A percentile compares a stretch with the other conserved stretches of the same genome.
Conservation (phyloP, 768 basidiomycete genomes). For the Ramaria sp. region DNA sequence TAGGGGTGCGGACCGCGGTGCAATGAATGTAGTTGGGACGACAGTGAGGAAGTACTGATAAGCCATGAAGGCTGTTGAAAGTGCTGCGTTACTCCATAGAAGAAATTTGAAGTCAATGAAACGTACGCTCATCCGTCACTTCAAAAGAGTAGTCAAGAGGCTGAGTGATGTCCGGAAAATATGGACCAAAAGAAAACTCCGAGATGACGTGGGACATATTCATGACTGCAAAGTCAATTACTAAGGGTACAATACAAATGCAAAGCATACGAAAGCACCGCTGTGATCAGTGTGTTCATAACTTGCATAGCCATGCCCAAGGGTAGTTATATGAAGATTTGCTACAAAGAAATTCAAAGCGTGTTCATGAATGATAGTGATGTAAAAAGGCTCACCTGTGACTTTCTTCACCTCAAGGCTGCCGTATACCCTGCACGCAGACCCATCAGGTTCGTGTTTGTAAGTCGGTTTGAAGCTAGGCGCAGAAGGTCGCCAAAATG, state of each 20-base stretch:
- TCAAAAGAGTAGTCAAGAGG: conserved; percentile 90
- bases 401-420: conserved; percentile 79
- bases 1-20: conserved; percentile 52
- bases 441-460: conserved; percentile 53
- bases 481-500: conserved; percentile 32
- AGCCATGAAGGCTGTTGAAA: conserved; percentile 62
- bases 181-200: conserved; percentile 94
- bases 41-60: conserved; percentile 95
- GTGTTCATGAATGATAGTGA: background rate
- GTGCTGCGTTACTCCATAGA: conserved; percentile 5
- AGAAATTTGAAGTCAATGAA: background rate
- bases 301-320: conserved; percentile 91
- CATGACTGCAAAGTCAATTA: conserved; percentile 48
- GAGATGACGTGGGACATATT: conserved; percentile 94
- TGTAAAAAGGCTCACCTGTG: conserved; percentile 43
- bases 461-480: conserved; percentile 60
- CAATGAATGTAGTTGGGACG: conserved; percentile 89
- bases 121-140: conserved; percentile 54
- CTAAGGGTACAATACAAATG: background rate
- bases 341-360: conserved; percentile 28
- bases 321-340: conserved; percentile 88
- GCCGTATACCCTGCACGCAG: conserved; percentile 82
- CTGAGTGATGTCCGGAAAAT: conserved; percentile 92
- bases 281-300: conserved; percentile 79
- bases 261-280: conserved; percentile 37